phyloP scores from a whole-genome alignment of 2,329 filamentous ascomycete genomes.

The Cadophora luteo-olivacea region DNA sequence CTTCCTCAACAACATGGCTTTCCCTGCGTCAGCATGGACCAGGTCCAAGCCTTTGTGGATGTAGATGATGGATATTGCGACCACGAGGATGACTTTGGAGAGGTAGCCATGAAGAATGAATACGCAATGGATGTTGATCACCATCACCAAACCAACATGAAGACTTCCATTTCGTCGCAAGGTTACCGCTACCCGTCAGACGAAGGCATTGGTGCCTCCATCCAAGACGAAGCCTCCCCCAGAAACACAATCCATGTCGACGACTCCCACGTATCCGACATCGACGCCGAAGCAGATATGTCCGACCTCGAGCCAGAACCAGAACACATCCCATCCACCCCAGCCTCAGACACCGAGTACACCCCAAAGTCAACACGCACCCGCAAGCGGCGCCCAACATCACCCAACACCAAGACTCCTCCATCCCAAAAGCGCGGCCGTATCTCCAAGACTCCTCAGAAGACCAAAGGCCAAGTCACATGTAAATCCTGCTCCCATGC shows the following conservation, averaged over 20 bases:
- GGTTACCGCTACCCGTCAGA: slow-evolving; percentile 29
- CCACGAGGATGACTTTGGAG: slow-evolving; percentile 33
- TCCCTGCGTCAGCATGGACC: slow-evolving; percentile 37
- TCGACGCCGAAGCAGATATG: slow-evolving; percentile 30
- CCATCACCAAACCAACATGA: slow-evolving; percentile 11
- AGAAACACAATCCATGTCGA: slow-evolving; percentile 24
- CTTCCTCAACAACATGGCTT: slow-evolving; percentile 16
- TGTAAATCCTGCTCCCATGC: slow-evolving; percentile 39
- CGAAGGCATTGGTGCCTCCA: slow-evolving; percentile 38
- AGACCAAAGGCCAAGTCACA: slow-evolving; percentile 12
- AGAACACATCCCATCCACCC: slow-evolving; percentile 19
- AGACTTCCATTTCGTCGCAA: background rate
- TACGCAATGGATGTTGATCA: slow-evolving; percentile 24
- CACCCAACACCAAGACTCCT: slow-evolving; percentile 2
- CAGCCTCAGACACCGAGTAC: slow-evolving; percentile 38
- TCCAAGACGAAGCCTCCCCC: slow-evolving; percentile 36
- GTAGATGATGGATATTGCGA: slow-evolving; percentile 32
- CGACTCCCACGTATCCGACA: slow-evolving; percentile 23
- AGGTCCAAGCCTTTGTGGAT: slow-evolving; percentile 41
- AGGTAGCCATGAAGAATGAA: slow-evolving; percentile 29
- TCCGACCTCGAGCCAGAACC: slow-evolving; percentile 30
- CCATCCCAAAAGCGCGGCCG: slow-evolving; percentile 29
- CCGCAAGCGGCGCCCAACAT: slow-evolving; percentile 29
- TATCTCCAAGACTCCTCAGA: slow-evolving; percentile 26
- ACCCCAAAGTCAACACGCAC: slow-evolving; percentile 31